phyloP scores from a whole-genome alignment of 805 yeast genomes.

The Babjeviella inositovora region DNA sequence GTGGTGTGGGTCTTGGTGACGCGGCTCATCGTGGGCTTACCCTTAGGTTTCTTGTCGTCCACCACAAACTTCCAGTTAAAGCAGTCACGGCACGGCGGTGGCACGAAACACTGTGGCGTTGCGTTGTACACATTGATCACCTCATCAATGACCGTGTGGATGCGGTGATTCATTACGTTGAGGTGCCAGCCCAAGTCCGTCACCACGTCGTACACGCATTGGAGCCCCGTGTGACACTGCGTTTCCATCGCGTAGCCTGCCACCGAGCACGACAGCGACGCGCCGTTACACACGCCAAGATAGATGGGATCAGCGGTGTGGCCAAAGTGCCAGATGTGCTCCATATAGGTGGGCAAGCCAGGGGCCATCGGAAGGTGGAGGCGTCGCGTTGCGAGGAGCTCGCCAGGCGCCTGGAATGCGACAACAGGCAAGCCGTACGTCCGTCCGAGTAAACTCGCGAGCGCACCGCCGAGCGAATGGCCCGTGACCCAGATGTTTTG shows the following conservation, averaged over 20 bases:
- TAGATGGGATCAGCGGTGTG: slow-evolving; percentile 94
- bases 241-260: slow-evolving; percentile 98
- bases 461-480: slow-evolving; percentile 87
- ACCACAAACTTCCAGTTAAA: slow-evolving; percentile 72
- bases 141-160: slow-evolving; percentile 80
- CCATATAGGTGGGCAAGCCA: slow-evolving; percentile 61
- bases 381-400: slow-evolving; percentile 64
- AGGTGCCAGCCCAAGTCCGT: slow-evolving; percentile 86
- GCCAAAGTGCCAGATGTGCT: slow-evolving; percentile 89
- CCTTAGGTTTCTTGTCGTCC: slow-evolving; percentile 16
- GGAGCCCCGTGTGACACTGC: slow-evolving; percentile 80
- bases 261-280: slow-evolving; percentile 71
- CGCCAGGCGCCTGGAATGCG: slow-evolving; percentile 90
- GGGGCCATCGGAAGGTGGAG: slow-evolving; percentile 90
- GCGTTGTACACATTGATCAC: slow-evolving; percentile 56
- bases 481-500: slow-evolving; percentile 89
- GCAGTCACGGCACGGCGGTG: slow-evolving; percentile 83
- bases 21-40: slow-evolving; percentile 6
- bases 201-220: slow-evolving; percentile 82
- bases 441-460: slow-evolving; percentile 68
- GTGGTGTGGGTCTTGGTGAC: not conserved
- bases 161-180: slow-evolving; percentile 74
- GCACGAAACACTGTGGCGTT: slow-evolving; percentile 58
- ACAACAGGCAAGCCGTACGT: slow-evolving; percentile 86
- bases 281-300: slow-evolving; percentile 95